Evolutionary conservation across 140 eudicot genomes (phyloP).

Genomic region (Cichorium intybus): DNA sequence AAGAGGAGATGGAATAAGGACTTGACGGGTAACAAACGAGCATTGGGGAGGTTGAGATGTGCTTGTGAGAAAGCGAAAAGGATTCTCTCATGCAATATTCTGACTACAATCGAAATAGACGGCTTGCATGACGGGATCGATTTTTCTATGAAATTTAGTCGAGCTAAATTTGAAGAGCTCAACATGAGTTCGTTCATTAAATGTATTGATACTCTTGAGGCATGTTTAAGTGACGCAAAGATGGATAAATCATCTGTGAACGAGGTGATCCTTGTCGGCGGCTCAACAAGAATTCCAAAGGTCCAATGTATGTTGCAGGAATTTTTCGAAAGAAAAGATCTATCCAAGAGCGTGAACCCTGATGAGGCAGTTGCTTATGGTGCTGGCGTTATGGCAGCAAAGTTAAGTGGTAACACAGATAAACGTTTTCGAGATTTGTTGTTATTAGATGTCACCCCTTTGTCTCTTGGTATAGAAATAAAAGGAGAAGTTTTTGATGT

Average conservation of each 20-base stretch:
- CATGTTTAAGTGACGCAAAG: not conserved
- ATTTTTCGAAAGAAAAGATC: not conserved
- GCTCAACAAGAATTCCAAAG: not conserved
- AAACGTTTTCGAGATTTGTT: not conserved
- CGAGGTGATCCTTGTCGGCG: not conserved
- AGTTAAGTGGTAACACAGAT: not conserved
- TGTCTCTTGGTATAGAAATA: not conserved
- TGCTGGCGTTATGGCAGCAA: not conserved
- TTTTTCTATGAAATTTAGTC: not conserved
- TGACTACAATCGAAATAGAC: not conserved
- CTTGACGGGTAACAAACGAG: not conserved
- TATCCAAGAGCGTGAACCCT: not conserved
- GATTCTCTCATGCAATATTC: not conserved
- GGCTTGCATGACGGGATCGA: not conserved
- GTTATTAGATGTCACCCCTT: not conserved
- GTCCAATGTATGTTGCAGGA: not conserved
- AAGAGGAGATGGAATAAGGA: not conserved
- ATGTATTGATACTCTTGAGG: not conserved
- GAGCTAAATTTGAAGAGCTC: not conserved
- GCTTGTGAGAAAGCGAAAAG: not conserved
- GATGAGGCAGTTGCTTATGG: slow-evolving; percentile 3
- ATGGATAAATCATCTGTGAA: not conserved
- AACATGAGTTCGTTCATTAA: not conserved
- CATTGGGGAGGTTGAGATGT: not conserved
- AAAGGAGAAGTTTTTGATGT: not conserved